A percentile compares a stretch with the other conserved stretches of the same genome.
Conservation (phyloP, 108 stramenopile species). For the Skeletonema costatum region DNA sequence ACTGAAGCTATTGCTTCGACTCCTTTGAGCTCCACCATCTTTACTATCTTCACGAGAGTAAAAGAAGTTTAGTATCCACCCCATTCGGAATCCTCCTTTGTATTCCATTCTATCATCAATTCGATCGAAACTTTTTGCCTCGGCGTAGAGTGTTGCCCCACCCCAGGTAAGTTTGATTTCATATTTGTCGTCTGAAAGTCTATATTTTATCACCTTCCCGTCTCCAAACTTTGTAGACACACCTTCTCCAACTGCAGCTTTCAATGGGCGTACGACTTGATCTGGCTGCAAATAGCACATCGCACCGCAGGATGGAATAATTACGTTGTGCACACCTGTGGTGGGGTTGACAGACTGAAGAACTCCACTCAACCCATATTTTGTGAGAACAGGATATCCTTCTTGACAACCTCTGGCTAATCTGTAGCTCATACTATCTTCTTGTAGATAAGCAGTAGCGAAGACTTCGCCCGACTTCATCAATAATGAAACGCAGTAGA, state of each 20-base stretch:
- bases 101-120: slow-evolving; percentile 76
- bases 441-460: slow-evolving; percentile 63
- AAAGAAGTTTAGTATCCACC: slow-evolving; percentile 80
- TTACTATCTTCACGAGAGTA: slow-evolving; percentile 53
- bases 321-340: slow-evolving; percentile 90
- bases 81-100: slow-evolving; percentile 78
- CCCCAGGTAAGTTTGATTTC: slow-evolving; percentile 76
- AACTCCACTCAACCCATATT: slow-evolving; percentile 73
- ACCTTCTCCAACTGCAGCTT: slow-evolving; percentile 87
- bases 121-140: slow-evolving; percentile 81
- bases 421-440: slow-evolving; percentile 68
- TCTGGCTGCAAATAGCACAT: slow-evolving; percentile 90
- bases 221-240: slow-evolving; percentile 87
- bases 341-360: slow-evolving; percentile 87
- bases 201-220: slow-evolving; percentile 73
- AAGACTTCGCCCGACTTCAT: slow-evolving; percentile 52
- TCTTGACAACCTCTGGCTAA: slow-evolving; percentile 86
- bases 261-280: slow-evolving; percentile 73
- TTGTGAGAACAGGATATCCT: slow-evolving; percentile 86
- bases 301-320: slow-evolving; percentile 64
- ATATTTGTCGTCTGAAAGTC: slow-evolving; percentile 64
- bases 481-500: slow-evolving; percentile 69
- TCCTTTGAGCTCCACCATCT: slow-evolving; percentile 48
- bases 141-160: slow-evolving; percentile 71
- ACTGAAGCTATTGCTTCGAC: slow-evolving; percentile 82